Conservation (phyloP, 2,329 filamentous ascomycete species). For the Hypoxylon sp. region DNA sequence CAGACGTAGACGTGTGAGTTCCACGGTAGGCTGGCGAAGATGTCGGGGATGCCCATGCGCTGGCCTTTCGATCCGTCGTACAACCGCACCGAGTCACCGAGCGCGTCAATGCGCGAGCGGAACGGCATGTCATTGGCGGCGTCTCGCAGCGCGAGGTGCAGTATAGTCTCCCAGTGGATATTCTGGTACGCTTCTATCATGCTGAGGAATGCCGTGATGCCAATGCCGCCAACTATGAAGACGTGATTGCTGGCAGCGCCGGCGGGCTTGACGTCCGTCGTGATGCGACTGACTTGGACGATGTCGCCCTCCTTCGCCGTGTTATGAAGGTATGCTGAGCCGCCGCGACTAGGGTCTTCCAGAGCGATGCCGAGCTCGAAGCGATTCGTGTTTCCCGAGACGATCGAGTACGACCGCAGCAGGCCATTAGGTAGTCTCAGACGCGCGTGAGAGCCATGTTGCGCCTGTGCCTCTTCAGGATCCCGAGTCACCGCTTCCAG, state of each 20-base stretch:
- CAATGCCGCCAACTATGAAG: constrained; percentile 70
- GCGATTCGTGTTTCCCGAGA: constrained; percentile 56
- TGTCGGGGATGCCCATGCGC: constrained; percentile 58
- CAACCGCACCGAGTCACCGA: constrained; percentile 54
- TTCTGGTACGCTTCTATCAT: constrained; percentile 52
- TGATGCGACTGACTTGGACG: constrained; percentile 61
- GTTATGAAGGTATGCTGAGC: constrained; percentile 66
- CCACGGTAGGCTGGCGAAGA: constrained; percentile 57
- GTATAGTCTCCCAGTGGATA: constrained; percentile 58
- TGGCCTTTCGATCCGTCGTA: constrained; percentile 62
- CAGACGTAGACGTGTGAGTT: constrained; percentile 69
- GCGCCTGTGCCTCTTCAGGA: constrained; percentile 44
- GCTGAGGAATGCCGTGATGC: constrained; percentile 69
- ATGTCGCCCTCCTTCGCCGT: constrained; percentile 55
- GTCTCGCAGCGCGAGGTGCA: constrained; percentile 68
- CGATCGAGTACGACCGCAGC: constrained; percentile 67
- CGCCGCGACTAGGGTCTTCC: constrained; percentile 63
- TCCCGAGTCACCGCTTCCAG: constrained; percentile 55
- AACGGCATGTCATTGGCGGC: constrained; percentile 63
- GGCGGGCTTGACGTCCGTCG: constrained; percentile 55
- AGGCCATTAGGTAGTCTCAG: constrained; percentile 65
- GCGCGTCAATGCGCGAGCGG: constrained; percentile 52
- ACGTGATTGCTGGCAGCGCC: constrained; percentile 63
- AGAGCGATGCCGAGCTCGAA: constrained; percentile 68
- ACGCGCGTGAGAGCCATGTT: constrained; percentile 61